These are phyloP conservation scores for Oleoguttula mirabilis DNA, from an alignment of 495 filamentous ascomycete species.

Conservation along the genomic window DNA sequence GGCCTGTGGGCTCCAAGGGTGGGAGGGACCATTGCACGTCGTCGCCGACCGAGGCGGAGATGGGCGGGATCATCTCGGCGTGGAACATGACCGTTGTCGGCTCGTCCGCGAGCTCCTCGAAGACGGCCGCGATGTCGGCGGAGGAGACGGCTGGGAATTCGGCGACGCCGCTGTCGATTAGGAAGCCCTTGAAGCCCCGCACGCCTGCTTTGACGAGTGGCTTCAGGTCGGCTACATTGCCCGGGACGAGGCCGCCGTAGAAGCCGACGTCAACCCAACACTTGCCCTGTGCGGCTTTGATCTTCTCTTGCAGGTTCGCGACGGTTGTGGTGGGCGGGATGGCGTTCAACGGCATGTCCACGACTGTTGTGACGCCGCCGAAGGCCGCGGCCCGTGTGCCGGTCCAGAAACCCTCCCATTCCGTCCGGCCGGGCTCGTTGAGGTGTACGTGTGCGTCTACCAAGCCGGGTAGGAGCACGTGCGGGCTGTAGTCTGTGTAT, in stretches of 20 bases:
- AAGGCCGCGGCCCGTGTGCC: slow-evolving; percentile 89
- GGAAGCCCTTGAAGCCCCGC: slow-evolving; percentile 91
- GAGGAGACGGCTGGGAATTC: slow-evolving; percentile 88
- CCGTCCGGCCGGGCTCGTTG: slow-evolving; percentile 92
- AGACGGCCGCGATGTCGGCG: slow-evolving; percentile 63
- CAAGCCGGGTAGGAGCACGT: slow-evolving; percentile 76
- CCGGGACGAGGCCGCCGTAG: slow-evolving; percentile 90
- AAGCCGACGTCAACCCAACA: slow-evolving; percentile 99
- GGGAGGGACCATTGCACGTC: slow-evolving; percentile 59
- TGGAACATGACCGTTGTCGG: slow-evolving; percentile 96
- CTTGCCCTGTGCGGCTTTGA: slow-evolving; percentile 71
- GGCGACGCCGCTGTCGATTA: slow-evolving; percentile 92
- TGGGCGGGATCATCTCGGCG: slow-evolving; percentile 92
- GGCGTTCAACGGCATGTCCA: slow-evolving; percentile 97
- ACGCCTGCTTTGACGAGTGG: slow-evolving; percentile 75
- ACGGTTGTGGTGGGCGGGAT: slow-evolving; percentile 94
- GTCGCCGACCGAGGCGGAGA: slow-evolving; percentile 69
- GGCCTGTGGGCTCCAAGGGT: slow-evolving; percentile 61
- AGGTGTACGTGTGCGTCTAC: slow-evolving; percentile 97
- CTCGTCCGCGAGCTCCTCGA: slow-evolving; percentile 62
- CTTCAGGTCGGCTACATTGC: slow-evolving; percentile 69
- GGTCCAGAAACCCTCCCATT: slow-evolving; percentile 97
- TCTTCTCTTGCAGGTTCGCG: slow-evolving; percentile 66
- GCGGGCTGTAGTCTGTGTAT: slow-evolving; percentile 79
- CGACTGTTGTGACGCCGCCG: slow-evolving; percentile 92